Percentiles rank a stretch among this genome's conserved stretches.
phyloP scores from a whole-genome alignment of 2,329 filamentous ascomycete genomes.

The Lecanicillium sp. region DNA sequence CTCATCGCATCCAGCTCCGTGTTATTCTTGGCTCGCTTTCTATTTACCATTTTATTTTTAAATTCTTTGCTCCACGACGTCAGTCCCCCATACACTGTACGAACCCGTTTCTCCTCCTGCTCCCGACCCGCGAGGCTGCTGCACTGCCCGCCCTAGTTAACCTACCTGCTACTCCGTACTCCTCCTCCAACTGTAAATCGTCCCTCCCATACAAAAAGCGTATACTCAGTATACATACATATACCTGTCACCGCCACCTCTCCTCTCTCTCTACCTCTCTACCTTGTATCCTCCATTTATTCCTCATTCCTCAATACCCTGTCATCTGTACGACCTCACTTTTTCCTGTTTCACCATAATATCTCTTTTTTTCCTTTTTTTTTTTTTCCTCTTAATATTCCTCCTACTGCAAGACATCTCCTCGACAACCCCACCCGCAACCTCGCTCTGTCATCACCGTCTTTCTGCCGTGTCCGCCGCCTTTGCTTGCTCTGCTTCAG shows the following conservation, averaged over 20 bases:
- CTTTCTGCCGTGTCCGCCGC: slow-evolving; percentile 6
- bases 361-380: neutral
- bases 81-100: neutral
- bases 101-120: neutral
- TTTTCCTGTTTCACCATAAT: no score
- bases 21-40: slow-evolving; percentile 1
- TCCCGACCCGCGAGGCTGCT: neutral
- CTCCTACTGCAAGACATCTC: neutral
- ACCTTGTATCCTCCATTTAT: no score
- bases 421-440: neutral
- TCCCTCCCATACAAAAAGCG: no score
- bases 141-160: neutral
- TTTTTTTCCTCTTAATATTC: no score
- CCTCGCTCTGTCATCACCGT: slow-evolving; percentile 8
- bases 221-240: no score
- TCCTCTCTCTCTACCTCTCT: no score
- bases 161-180: neutral
- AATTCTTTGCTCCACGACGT: slow-evolving; percentile 3
- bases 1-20: slow-evolving; percentile 1
- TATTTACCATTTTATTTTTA: neutral
- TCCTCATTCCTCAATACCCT: no score
- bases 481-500: no score
- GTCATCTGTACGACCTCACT: no score
- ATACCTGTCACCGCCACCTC: no score
- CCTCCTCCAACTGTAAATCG: neutral